Evolutionary conservation across 305 asterid species (phyloP).

Genomic region (Andrographis paniculata): DNA sequence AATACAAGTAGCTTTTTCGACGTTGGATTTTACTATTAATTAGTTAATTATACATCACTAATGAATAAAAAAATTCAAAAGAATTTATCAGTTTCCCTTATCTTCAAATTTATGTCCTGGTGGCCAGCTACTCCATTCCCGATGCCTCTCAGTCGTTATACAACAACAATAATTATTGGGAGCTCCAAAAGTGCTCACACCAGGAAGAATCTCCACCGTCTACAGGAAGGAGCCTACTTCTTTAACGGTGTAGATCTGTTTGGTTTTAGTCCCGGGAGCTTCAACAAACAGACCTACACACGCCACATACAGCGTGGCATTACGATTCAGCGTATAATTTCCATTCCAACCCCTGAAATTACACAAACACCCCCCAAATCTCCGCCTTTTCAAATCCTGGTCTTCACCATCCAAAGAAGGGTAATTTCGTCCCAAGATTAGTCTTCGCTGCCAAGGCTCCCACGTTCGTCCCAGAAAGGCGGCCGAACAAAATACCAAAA

Average conservation of each 20-base stretch:
- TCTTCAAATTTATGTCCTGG: constrained; percentile 19
- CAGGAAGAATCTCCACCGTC: not conserved
- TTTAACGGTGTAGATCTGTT: not conserved
- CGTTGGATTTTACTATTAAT: too few species aligned
- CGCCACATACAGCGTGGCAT: constrained; percentile 57
- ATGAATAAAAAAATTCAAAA: too few species aligned
- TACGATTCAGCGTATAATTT: constrained; percentile 23
- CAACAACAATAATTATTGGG: not conserved
- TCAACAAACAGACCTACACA: constrained; percentile 5
- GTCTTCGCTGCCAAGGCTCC: constrained; percentile 15
- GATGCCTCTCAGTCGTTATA: constrained; percentile 20
- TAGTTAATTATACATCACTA: too few species aligned
- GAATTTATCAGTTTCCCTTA: too few species aligned
- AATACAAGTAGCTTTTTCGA: too few species aligned
- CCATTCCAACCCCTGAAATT: constrained; percentile 10
- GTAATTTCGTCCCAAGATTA: constrained; percentile 29
- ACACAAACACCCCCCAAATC: constrained; percentile 19
- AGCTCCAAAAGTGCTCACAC: not conserved
- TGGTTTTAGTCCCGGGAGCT: not conserved
- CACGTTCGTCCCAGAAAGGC: constrained; percentile 45
- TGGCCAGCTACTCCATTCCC: constrained; percentile 26
- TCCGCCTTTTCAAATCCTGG: too few species aligned
- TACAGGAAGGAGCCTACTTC: not conserved
- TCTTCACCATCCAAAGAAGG: constrained; percentile 14
- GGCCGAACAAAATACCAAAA: constrained; percentile 31